Conservation (phyloP, 306 rosid genomes). For the Lotus japonicus region DNA sequence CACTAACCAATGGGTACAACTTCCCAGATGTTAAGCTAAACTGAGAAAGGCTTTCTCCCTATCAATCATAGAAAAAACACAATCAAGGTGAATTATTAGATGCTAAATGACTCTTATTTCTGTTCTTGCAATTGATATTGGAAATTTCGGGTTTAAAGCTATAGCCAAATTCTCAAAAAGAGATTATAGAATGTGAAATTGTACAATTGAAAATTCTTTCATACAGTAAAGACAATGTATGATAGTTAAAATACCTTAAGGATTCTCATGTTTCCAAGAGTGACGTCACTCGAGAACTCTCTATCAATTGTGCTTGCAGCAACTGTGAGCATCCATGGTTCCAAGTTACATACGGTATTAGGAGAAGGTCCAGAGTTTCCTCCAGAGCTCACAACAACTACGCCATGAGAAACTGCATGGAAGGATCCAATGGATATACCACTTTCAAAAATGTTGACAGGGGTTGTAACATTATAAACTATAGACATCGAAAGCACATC, state of each 20-base stretch:
- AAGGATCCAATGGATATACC: constrained; percentile 42
- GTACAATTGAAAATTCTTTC: too few species aligned
- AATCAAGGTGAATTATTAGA: too few species aligned
- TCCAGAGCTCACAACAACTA: constrained; percentile 40
- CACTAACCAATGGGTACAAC: constrained; percentile 45
- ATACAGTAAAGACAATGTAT: background rate
- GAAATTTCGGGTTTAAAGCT: too few species aligned
- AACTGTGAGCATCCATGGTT: constrained; percentile 61
- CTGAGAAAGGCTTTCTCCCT: constrained; percentile 64
- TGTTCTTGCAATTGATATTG: too few species aligned
- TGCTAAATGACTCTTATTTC: too few species aligned
- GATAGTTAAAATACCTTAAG: constrained; percentile 14
- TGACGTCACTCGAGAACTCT: constrained; percentile 24
- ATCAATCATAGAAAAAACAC: background rate
- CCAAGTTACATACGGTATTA: background rate
- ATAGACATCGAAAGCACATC: constrained; percentile 55
- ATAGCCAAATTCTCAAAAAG: too few species aligned
- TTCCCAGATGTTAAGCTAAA: constrained; percentile 23
- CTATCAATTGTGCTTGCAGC: constrained; percentile 71
- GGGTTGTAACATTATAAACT: constrained; percentile 16
- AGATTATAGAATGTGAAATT: too few species aligned
- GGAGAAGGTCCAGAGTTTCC: constrained; percentile 48
- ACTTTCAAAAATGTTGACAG: background rate
- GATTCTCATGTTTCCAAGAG: constrained; percentile 42
- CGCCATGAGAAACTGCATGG: constrained; percentile 44